Evolutionary conservation across 2,329 filamentous ascomycete genomes (phyloP), one percentile per base, ranked within the genome.

Genomic region (Rutstroemia sp.): DNA sequence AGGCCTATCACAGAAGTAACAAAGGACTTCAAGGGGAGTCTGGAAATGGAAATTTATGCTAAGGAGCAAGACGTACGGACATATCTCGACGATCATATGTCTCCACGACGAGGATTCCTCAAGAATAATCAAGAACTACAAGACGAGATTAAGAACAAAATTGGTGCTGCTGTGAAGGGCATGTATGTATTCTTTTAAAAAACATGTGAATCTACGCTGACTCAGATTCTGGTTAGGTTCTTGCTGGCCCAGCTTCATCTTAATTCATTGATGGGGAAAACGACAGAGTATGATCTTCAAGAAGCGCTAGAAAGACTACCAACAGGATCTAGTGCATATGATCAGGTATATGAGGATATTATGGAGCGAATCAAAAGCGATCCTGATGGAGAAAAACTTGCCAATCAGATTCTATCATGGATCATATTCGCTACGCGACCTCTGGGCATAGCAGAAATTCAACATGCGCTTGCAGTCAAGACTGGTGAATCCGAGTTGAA

Each of bases 391-490:
- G 44, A 30, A 34, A n/a, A 16, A 8, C 45, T 55, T 39, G 52
- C 52, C 10, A 42, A 41, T n/a, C 21, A 37, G 23, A 41, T 58
- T 34, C 19, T 58, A 17, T 25, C 47, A 4, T 78, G 73, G 75
- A 70, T 78, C 9, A 66, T 65, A 0, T 73, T 58, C 38, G 68
- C 73, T 0, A 69, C 61, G 41, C 66, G 69, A 34, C 69, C 62
- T 0, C 55, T 78, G 0, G 68, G 58, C 0, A 61, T 54, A 0
- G 0, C 25, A 0, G 73, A 78, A 57, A 65, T 78, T 4, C 69
- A 69, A 51, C 68, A 77, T 58, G 75, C 75, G 0, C 66, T 79
- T 12, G 75, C 72, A 0, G 63, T 73, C 0, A 68, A 73, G 34
- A 1, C 48, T 1, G 68, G 58, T 0, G 42, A 61, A 2, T 0